Conservation (phyloP, 768 basidiomycete genomes). For the Dentipellis sp. region DNA sequence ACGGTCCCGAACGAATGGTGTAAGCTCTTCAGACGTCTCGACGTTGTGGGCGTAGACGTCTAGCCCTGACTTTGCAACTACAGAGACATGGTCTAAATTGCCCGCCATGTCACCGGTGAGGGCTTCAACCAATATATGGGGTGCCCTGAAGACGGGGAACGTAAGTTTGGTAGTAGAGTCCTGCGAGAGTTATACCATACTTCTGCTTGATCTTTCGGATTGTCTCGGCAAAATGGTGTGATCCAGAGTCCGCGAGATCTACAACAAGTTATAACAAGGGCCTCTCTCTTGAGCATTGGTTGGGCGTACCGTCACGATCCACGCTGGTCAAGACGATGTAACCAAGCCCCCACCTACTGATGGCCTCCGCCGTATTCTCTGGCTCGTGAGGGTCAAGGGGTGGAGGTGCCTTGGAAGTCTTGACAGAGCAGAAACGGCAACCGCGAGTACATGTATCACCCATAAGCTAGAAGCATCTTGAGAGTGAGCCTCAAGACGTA, state of each 20-base stretch:
- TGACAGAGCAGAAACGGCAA: constrained; percentile 95
- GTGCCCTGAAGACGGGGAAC: constrained; percentile 50
- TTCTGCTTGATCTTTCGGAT: constrained; percentile 94
- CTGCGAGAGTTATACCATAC: constrained; percentile 29
- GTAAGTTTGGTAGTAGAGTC: constrained; percentile 1
- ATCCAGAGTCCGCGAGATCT: constrained; percentile 92
- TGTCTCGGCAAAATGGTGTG: constrained; percentile 91
- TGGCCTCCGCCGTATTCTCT: constrained; percentile 96
- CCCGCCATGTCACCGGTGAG: constrained; percentile 93
- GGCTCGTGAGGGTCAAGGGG: constrained; percentile 95
- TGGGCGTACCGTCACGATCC: constrained; percentile 79
- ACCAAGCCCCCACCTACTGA: constrained; percentile 94
- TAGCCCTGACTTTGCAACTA: constrained; percentile 86
- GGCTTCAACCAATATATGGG: constrained; percentile 93
- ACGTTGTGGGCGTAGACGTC: constrained; percentile 99
- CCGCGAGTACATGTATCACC: constrained; percentile 98
- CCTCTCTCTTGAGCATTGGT: background rate
- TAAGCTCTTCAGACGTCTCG: constrained; percentile 91
- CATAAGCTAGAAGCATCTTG: constrained; percentile 61
- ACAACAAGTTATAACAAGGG: background rate
- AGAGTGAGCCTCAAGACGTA: background rate
- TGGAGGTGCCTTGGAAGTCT: constrained; percentile 81
- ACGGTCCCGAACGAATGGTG: constrained; percentile 92
- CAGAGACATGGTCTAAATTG: constrained; percentile 58
- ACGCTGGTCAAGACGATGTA: constrained; percentile 97